Evolutionary conservation across 345 rosid species (phyloP).

Genomic region (Gossypium herbaceum): DNA sequence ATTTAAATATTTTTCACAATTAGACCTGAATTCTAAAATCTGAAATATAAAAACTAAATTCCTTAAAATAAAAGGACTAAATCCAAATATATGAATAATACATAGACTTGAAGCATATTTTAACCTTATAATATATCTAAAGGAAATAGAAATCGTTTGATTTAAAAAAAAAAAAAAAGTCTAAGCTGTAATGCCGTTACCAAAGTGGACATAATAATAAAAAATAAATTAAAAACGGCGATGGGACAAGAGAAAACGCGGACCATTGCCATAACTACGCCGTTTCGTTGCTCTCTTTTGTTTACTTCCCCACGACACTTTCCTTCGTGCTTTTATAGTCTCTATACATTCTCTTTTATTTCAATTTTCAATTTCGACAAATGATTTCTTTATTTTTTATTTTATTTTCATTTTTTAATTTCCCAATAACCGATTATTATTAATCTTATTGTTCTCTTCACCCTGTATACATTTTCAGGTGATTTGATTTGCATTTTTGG

Average conservation of each 20-base stretch:
- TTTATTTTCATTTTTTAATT: background rate
- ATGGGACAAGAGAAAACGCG: constrained; percentile 19
- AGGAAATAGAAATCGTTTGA: background rate
- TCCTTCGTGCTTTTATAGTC: background rate
- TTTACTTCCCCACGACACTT: background rate
- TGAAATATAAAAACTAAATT: too few species aligned
- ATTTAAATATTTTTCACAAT: too few species aligned
- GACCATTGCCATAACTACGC: constrained; percentile 16
- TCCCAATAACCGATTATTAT: background rate
- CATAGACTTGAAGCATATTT: too few species aligned
- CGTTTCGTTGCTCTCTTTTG: constrained; percentile 10
- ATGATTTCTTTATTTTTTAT: background rate
- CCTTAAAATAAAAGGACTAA: too few species aligned
- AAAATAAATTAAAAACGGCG: background rate
- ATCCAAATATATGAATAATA: too few species aligned
- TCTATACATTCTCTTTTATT: background rate
- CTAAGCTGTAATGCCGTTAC: constrained; percentile 15
- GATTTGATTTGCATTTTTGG: background rate
- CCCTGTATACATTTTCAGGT: background rate
- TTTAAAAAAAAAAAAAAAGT: background rate
- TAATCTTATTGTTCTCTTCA: background rate
- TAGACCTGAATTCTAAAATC: too few species aligned
- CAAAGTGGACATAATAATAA: background rate
- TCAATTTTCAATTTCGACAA: background rate
- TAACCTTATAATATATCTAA: too few species aligned